These are phyloP conservation scores for Lichtheimia hyalospora DNA, from an alignment of 371 early-diverging fungal species.

Conservation along the genomic window DNA sequence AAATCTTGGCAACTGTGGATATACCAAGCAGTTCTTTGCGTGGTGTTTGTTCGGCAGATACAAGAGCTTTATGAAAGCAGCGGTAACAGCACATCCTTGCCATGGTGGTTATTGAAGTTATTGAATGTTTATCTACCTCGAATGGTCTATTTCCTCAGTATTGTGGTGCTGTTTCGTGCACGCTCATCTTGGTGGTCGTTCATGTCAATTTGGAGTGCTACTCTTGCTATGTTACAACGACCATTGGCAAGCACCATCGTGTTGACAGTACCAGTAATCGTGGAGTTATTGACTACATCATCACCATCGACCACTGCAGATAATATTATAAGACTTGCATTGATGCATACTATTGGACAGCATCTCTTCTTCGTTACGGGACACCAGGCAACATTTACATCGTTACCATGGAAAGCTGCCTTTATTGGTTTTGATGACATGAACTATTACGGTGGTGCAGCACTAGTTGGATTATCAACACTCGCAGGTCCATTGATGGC, in stretches of 20 bases:
- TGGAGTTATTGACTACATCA: conserved; percentile 10
- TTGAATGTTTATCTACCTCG: conserved; percentile 38
- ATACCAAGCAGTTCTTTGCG: neutral
- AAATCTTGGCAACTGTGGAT: neutral
- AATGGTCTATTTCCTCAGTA: conserved; percentile 18
- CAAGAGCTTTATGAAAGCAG: neutral
- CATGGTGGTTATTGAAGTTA: neutral
- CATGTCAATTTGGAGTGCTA: conserved; percentile 21
- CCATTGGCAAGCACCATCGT: conserved; percentile 31
- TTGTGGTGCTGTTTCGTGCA: neutral
- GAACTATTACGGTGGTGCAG: conserved; percentile 69
- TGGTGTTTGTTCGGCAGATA: neutral
- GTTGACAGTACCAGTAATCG: conserved; percentile 17
- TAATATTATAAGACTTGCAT: conserved; percentile 12
- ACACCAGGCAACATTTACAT: conserved; percentile 86
- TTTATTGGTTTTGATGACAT: conserved; percentile 82
- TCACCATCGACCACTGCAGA: neutral
- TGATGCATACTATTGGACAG: conserved; percentile 56
- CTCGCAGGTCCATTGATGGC: conserved; percentile 68
- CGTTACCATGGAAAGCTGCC: conserved; percentile 89
- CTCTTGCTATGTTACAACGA: conserved; percentile 39
- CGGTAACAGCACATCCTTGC: neutral
- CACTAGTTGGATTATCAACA: conserved; percentile 78
- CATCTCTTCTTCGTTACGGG: conserved; percentile 87
- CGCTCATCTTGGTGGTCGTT: conserved; percentile 10